Conservation (phyloP, 148 eudicot species). For the Camellia lanceoleosa region DNA sequence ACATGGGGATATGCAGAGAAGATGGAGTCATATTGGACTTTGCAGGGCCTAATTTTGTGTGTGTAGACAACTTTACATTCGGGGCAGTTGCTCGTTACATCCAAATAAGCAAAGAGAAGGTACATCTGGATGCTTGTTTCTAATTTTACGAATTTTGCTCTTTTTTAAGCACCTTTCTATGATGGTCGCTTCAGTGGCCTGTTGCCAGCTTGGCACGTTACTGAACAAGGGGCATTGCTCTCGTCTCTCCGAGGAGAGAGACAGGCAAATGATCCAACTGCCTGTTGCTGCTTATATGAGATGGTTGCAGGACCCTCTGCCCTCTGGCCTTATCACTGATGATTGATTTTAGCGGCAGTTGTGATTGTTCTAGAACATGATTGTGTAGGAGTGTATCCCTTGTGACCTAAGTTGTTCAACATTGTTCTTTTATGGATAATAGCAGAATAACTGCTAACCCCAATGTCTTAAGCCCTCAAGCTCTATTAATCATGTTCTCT, state of each 20-base stretch:
- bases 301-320: neutral
- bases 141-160: slow-evolving; percentile 21
- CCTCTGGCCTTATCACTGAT: neutral
- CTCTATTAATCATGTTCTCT: neutral
- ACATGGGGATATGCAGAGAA: slow-evolving; percentile 89
- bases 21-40: slow-evolving; percentile 94
- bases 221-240: neutral
- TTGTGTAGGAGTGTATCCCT: slow-evolving; percentile 5
- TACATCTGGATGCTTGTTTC: slow-evolving; percentile 18
- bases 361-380: slow-evolving; percentile 5
- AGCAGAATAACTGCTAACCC: neutral
- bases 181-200: neutral
- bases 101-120: slow-evolving; percentile 69
- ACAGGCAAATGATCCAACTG: neutral
- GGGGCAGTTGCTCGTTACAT: slow-evolving; percentile 77
- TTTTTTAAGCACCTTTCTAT: neutral
- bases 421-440: neutral
- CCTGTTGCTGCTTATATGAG: neutral
- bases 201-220: neutral
- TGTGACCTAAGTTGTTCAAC: slow-evolving; percentile 4
- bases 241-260: neutral
- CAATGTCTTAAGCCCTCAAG: neutral
- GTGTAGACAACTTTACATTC: slow-evolving; percentile 86
- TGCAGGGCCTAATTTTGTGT: slow-evolving; percentile 93
- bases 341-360: neutral